Evolutionary conservation across 2,329 filamentous ascomycete species (phyloP).

Genomic region (Fusarium anguioides): DNA sequence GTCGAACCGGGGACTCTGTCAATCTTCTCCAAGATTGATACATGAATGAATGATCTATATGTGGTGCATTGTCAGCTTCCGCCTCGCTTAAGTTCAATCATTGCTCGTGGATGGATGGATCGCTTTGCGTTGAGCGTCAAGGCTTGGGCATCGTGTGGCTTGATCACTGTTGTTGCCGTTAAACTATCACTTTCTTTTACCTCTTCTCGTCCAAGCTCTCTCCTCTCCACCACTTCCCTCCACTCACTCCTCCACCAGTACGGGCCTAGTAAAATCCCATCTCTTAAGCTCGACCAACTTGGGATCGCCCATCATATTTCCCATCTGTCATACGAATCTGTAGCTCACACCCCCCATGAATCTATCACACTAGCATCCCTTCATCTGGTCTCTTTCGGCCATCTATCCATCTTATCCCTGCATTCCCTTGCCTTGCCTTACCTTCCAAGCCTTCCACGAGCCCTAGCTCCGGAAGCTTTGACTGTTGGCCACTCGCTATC

Average conservation of each 20-base stretch:
- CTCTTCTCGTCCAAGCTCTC: slow-evolving; percentile 26
- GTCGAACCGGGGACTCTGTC: slow-evolving; percentile 15
- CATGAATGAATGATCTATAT: slow-evolving; percentile 13
- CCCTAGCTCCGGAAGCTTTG: slow-evolving; percentile 41
- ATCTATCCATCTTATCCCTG: slow-evolving; percentile 36
- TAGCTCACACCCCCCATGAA: slow-evolving; percentile 38
- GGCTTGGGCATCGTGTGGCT: slow-evolving; percentile 26
- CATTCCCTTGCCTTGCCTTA: slow-evolving; percentile 25
- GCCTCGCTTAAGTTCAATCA: not conserved
- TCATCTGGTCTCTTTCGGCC: slow-evolving; percentile 31
- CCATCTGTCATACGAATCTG: slow-evolving; percentile 33
- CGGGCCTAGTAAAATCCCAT: slow-evolving; percentile 39
- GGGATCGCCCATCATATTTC: slow-evolving; percentile 41
- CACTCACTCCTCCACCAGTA: slow-evolving; percentile 38
- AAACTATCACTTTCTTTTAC: slow-evolving; percentile 5
- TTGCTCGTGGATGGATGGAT: not conserved
- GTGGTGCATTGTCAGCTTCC: not conserved
- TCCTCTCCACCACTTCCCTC: slow-evolving; percentile 39
- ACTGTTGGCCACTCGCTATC: slow-evolving; percentile 40
- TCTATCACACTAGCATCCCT: slow-evolving; percentile 33
- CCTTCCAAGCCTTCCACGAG: slow-evolving; percentile 38
- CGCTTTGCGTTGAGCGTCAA: not conserved
- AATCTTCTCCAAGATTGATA: slow-evolving; percentile 12
- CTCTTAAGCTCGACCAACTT: slow-evolving; percentile 32
- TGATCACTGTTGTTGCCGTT: slow-evolving; percentile 6